phyloP scores from a whole-genome alignment of 2,329 filamentous ascomycete genomes.

The Arthrobotrys pseudoclavata region DNA sequence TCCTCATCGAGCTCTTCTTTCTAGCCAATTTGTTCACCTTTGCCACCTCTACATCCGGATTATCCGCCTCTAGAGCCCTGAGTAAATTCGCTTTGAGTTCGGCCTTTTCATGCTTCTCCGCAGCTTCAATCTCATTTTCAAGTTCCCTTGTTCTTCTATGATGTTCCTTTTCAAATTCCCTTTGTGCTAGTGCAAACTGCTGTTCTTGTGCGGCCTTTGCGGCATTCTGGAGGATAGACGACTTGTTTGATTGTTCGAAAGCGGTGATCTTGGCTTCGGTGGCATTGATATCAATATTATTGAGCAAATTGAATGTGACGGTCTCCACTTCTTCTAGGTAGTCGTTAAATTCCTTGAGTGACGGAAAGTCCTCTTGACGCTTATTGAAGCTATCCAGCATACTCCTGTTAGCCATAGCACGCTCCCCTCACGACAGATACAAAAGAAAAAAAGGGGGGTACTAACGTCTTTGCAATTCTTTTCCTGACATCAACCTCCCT shows the following conservation, averaged over 20 bases:
- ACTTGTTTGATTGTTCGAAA: conserved; percentile 81
- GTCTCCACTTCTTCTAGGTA: conserved; percentile 94
- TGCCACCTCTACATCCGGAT: conserved; percentile 71
- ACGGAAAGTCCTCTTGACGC: conserved; percentile 90
- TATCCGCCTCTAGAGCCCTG: conserved; percentile 75
- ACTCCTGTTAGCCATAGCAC: conserved; percentile 16
- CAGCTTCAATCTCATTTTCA: conserved; percentile 66
- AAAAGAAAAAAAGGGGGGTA: conserved; percentile 25
- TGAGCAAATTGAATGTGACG: conserved; percentile 88
- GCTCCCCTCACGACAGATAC: background rate
- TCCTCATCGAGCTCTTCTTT: conserved; percentile 62
- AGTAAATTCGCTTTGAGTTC: conserved; percentile 78
- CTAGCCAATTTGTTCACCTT: conserved; percentile 62
- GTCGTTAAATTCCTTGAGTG: conserved; percentile 85
- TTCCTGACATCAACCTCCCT: conserved; percentile 92
- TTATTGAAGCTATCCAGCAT: conserved; percentile 80
- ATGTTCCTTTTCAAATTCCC: conserved; percentile 77
- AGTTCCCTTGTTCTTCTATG: conserved; percentile 69
- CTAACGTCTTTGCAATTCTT: conserved; percentile 76
- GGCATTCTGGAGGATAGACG: conserved; percentile 76
- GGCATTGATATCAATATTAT: conserved; percentile 76
- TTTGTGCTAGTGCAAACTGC: conserved; percentile 70
- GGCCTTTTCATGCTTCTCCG: conserved; percentile 76
- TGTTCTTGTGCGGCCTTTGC: conserved; percentile 71
- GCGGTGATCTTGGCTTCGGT: conserved; percentile 69